Evolutionary conservation across 2,329 filamentous ascomycete species (phyloP).

Genomic region (Colletotrichum sp.): DNA sequence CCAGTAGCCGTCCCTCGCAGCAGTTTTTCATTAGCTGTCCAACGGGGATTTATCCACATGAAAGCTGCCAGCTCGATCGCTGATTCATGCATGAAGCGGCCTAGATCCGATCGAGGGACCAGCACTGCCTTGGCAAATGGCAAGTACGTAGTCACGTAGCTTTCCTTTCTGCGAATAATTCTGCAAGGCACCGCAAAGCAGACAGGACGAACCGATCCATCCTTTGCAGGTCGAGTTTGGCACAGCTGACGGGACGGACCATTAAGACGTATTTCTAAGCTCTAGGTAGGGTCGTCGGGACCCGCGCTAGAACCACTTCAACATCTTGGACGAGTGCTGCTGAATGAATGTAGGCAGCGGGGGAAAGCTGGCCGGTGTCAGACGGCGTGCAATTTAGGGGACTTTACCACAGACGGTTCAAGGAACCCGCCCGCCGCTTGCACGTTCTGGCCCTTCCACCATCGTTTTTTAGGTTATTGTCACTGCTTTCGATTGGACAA

Average conservation of each 20-base stretch:
- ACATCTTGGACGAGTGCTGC: not conserved
- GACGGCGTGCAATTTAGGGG: not conserved
- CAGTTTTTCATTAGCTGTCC: not conserved
- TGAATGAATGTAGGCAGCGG: not conserved
- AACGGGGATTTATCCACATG: not conserved
- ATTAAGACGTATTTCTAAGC: not conserved
- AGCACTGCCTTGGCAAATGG: not conserved
- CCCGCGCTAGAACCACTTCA: not conserved
- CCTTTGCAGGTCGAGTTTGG: not conserved
- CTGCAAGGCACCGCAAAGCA: not conserved
- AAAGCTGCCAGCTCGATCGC: not conserved
- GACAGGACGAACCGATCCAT: not conserved
- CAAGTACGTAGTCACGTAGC: not conserved
- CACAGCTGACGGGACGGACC: not conserved
- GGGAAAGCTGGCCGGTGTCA: not conserved
- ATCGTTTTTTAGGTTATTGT: not conserved
- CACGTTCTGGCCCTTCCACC: not conserved
- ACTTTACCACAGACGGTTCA: not conserved
- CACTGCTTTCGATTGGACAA: slow-evolving; percentile 13
- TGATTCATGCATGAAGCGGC: not conserved
- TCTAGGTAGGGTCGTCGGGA: not conserved
- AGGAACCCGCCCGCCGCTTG: not conserved
- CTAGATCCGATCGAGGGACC: not conserved
- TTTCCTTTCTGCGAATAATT: not conserved
- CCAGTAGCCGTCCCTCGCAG: not conserved